Evolutionary conservation across 1,139 yeast species (phyloP).

Genomic region (Candida pseudoviswanathii): DNA sequence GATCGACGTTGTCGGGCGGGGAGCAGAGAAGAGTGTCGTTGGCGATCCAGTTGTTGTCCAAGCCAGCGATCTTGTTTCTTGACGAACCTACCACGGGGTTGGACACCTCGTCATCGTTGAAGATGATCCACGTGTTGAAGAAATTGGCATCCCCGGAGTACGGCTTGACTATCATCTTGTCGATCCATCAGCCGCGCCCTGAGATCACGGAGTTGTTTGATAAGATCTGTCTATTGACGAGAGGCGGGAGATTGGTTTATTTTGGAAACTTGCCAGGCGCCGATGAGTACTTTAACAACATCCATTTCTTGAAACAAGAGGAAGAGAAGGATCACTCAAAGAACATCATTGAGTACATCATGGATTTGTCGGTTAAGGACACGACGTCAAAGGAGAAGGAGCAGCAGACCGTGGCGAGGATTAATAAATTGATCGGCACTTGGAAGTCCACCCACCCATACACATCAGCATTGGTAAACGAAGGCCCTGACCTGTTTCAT

Average conservation of each 20-base stretch:
- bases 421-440: conserved; percentile 42
- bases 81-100: conserved; percentile 93
- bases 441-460: conserved; percentile 45
- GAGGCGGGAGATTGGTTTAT: conserved; percentile 65
- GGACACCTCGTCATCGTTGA: conserved; percentile 75
- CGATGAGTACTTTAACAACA: conserved; percentile 50
- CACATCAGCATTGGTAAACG: not conserved
- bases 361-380: conserved; percentile 74
- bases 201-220: conserved; percentile 73
- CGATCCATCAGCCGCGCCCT: conserved; percentile 84
- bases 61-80: conserved; percentile 73
- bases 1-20: conserved; percentile 74
- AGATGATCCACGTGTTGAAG: conserved; percentile 64
- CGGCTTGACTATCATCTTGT: conserved; percentile 73
- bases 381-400: conserved; percentile 48
- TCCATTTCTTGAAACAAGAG: conserved; percentile 22
- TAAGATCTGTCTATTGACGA: conserved; percentile 66
- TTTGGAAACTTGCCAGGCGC: conserved; percentile 54
- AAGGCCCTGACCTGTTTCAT: conserved; percentile 19
- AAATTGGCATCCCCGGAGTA: conserved; percentile 47
- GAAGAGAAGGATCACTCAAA: conserved; percentile 5
- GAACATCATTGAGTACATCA: conserved; percentile 60
- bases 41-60: conserved; percentile 75
- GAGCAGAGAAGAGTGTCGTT: conserved; percentile 78
- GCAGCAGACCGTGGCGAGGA: conserved; percentile 41